These are phyloP conservation scores for Colletotrichum plurivorum DNA, from an alignment of 2,329 filamentous ascomycete genomes.

Conservation along the genomic window DNA sequence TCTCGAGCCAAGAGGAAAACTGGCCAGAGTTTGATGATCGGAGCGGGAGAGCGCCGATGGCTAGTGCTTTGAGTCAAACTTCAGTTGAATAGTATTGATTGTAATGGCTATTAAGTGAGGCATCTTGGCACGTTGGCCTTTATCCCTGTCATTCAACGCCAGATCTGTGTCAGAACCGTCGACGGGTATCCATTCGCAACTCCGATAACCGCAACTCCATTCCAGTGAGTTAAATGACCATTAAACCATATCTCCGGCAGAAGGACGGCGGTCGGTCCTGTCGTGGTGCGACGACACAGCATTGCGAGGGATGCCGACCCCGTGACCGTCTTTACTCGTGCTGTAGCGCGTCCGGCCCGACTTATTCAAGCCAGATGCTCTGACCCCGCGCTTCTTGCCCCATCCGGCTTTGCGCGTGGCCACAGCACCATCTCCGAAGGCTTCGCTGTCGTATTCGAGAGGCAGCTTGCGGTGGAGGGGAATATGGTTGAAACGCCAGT, in stretches of 20 bases:
- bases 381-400: constrained; percentile 54
- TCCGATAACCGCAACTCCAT: neutral
- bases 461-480: constrained; percentile 73
- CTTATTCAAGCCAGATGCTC: neutral
- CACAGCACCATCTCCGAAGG: constrained; percentile 65
- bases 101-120: constrained; percentile 2
- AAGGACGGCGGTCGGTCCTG: constrained; percentile 2
- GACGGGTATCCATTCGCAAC: constrained; percentile 6
- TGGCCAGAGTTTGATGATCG: constrained; percentile 14
- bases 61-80: constrained; percentile 7
- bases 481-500: constrained; percentile 76
- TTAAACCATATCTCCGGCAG: constrained; percentile 25
- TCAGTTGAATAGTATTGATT: constrained; percentile 3
- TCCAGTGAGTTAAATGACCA: neutral
- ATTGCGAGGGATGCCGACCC: constrained; percentile 27
- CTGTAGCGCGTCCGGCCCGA: constrained; percentile 13
- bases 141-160: neutral
- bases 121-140: neutral
- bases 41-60: neutral
- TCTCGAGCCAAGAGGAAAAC: constrained; percentile 17
- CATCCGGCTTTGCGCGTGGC: constrained; percentile 73
- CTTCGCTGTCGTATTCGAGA: constrained; percentile 63
- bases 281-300: constrained; percentile 17
- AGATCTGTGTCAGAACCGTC: neutral
- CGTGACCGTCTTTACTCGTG: constrained; percentile 20